Conservation (phyloP, 2,329 filamentous ascomycete genomes). For the Penicillium sp. region DNA sequence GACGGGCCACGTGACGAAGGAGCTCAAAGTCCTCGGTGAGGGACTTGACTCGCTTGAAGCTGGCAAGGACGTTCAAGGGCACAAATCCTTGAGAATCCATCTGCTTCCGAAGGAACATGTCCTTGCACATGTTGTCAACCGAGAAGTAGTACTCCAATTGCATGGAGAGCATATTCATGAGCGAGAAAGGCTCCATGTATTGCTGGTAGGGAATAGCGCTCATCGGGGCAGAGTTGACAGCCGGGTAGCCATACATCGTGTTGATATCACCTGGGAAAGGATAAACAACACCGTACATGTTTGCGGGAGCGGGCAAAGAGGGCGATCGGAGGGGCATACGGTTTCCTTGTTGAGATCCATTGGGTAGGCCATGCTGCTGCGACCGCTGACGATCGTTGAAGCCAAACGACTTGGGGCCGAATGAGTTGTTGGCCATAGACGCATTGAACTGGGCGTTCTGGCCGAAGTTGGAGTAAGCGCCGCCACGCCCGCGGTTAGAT, state of each 20-base stretch:
- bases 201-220: conserved; percentile 57
- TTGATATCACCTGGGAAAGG: conserved; percentile 45
- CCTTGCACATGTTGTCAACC: conserved; percentile 90
- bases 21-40: conserved; percentile 70
- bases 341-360: conserved; percentile 44
- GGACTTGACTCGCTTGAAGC: conserved; percentile 80
- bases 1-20: conserved; percentile 70
- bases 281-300: conserved; percentile 49
- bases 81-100: conserved; percentile 98
- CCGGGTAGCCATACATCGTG: conserved; percentile 56
- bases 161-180: conserved; percentile 58
- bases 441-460: conserved; percentile 40
- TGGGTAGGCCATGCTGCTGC: conserved; percentile 36
- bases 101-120: conserved; percentile 78
- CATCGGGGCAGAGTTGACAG: conserved; percentile 53
- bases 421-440: conserved; percentile 38
- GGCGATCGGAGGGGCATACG: conserved; percentile 58
- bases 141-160: conserved; percentile 94
- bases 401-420: conserved; percentile 40
- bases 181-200: conserved; percentile 56
- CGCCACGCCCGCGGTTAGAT: conserved; percentile 41
- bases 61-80: conserved; percentile 70
- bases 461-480: conserved; percentile 33
- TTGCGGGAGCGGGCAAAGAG: conserved; percentile 55
- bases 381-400: conserved; percentile 43